Percentiles rank a stretch among this genome's conserved stretches.
Conservation (phyloP, 305 asterid genomes). For the Solanum hybrid region DNA sequence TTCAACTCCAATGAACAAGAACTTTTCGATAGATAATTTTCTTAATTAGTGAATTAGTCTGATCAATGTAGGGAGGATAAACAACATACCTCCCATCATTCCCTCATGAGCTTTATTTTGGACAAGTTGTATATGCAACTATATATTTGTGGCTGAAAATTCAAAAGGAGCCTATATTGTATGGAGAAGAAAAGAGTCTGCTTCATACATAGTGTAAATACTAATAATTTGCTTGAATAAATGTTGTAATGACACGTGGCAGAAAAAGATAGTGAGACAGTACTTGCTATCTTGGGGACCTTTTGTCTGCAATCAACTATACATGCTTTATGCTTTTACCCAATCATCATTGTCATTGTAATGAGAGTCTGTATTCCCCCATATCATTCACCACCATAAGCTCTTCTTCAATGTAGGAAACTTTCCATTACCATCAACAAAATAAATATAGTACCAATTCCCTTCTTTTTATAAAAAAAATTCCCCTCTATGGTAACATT, state of each 20-base stretch:
- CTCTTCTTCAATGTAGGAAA: not conserved
- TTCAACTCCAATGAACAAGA: not conserved
- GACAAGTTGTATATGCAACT: not conserved
- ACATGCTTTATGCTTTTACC: conserved; percentile 14
- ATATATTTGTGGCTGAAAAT: not conserved
- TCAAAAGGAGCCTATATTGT: not conserved
- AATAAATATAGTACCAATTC: not conserved
- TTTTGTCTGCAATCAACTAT: conserved; percentile 32
- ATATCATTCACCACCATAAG: not conserved
- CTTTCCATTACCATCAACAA: not conserved
- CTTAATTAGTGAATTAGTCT: not conserved
- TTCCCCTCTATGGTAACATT: not conserved
- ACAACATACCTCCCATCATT: not conserved
- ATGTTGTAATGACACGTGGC: conserved; percentile 12
- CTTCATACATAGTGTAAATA: not conserved
- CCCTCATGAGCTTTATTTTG: not conserved
- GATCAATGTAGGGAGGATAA: not conserved
- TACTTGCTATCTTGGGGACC: conserved; percentile 18
- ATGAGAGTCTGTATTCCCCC: not conserved
- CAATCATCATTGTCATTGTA: conserved; percentile 20
- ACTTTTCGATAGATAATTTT: not conserved
- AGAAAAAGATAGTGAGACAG: conserved; percentile 22
- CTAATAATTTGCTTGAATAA: conserved; percentile 2
- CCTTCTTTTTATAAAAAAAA: not conserved
- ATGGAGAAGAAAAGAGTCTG: not conserved